Percentiles rank a stretch among this genome's conserved stretches.
Conservation (phyloP, 2,329 filamentous ascomycete genomes). For the Ilyonectria mors-panacis region DNA sequence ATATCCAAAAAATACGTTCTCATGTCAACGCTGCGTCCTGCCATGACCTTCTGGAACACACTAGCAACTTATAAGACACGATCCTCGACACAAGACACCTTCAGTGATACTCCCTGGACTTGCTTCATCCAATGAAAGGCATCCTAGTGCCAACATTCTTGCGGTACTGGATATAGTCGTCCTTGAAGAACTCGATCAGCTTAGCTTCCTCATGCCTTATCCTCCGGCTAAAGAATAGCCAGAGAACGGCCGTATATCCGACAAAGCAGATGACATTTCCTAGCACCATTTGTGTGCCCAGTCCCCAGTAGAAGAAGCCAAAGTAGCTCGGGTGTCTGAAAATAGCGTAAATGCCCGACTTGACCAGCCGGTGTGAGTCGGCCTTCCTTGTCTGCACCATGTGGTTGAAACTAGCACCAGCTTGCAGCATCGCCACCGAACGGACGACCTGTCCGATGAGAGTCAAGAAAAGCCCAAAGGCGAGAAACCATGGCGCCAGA, state of each 20-base stretch:
- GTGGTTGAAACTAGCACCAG: conserved; percentile 93
- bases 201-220: conserved; percentile 85
- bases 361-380: conserved; percentile 83
- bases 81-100: background rate
- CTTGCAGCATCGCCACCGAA: conserved; percentile 89
- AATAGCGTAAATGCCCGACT: conserved; percentile 81
- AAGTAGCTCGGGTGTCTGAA: conserved; percentile 95
- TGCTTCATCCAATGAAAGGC: conserved; percentile 69
- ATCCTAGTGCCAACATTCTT: conserved; percentile 82
- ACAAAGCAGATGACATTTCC: conserved; percentile 87
- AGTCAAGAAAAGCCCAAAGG: conserved; percentile 76
- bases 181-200: conserved; percentile 85
- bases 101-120: background rate
- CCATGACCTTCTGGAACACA: background rate
- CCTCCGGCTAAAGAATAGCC: conserved; percentile 84
- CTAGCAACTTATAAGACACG: background rate
- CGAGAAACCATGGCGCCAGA: conserved; percentile 58
- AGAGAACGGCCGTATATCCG: conserved; percentile 82
- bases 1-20: conserved; percentile 5
- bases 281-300: conserved; percentile 93
- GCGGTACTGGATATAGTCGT: conserved; percentile 84
- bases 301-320: conserved; percentile 97
- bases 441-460: conserved; percentile 81
- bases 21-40: background rate
- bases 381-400: conserved; percentile 81